Evolutionary conservation across 331 rosid genomes (phyloP).

Genomic region (Saraca asoca): DNA sequence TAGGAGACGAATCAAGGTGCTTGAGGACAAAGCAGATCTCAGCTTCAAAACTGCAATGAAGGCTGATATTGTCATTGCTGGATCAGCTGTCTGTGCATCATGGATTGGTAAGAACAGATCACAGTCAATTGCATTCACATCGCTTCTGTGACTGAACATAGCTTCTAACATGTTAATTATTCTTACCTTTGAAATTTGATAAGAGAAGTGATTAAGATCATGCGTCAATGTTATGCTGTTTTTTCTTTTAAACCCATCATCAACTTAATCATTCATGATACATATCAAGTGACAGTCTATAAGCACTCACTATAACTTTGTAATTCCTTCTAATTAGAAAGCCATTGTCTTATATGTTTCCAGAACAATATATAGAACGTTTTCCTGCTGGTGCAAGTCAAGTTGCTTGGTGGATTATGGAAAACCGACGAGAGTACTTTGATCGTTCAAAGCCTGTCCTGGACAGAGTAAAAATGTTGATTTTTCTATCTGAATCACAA

Average conservation of each 20-base stretch:
- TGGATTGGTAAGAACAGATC: conserved; percentile 77
- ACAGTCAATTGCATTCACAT: background rate
- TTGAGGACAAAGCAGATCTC: conserved; percentile 67
- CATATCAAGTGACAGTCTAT: conserved; percentile 11
- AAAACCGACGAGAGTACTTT: conserved; percentile 90
- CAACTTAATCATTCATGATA: conserved; percentile 1
- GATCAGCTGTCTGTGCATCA: conserved; percentile 84
- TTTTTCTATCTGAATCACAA: conserved; percentile 82
- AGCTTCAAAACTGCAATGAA: conserved; percentile 83
- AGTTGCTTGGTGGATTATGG: conserved; percentile 99
- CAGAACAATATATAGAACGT: conserved; percentile 80
- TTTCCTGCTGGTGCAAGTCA: conserved; percentile 98
- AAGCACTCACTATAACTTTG: background rate
- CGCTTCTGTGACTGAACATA: no score
- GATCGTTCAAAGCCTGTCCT: conserved; percentile 77
- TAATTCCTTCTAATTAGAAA: conserved; percentile 16
- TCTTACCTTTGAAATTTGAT: background rate
- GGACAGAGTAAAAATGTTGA: conserved; percentile 77
- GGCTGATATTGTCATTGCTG: conserved; percentile 78
- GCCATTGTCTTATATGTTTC: conserved; percentile 23
- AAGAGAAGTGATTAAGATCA: background rate
- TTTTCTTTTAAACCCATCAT: background rate
- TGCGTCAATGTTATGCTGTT: background rate
- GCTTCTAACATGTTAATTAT: no score
- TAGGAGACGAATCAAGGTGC: conserved; percentile 75